Conservation (phyloP, 768 basidiomycete species). For the Lactarius trivialis region DNA sequence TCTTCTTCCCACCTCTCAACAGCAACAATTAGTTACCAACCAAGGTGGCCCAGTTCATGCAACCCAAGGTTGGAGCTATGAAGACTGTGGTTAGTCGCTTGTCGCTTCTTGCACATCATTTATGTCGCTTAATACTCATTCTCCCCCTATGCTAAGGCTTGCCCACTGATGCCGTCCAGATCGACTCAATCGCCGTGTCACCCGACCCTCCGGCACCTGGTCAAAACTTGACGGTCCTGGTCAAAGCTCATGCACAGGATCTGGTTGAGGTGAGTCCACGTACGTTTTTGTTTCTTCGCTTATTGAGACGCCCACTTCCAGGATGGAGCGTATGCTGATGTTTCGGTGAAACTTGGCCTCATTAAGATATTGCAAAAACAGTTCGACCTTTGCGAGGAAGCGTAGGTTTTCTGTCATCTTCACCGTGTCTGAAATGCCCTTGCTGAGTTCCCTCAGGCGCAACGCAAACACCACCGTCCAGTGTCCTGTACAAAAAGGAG, state of each 20-base stretch:
- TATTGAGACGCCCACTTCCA: conserved; percentile 29
- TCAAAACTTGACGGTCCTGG: conserved; percentile 78
- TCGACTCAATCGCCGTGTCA: conserved; percentile 63
- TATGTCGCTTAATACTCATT: conserved; percentile 8
- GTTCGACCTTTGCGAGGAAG: conserved; percentile 91
- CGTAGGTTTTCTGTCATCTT: conserved; percentile 49
- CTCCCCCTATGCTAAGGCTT: conserved; percentile 35
- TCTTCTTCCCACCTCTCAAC: conserved; percentile 17
- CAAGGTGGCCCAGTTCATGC: conserved; percentile 30
- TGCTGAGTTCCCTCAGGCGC: conserved; percentile 39
- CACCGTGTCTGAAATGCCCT: not conserved
- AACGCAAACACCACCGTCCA: conserved; percentile 69
- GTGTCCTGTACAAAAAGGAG: conserved; percentile 75
- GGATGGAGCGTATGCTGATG: conserved; percentile 90
- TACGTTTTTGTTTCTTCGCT: not conserved
- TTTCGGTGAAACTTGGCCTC: conserved; percentile 87
- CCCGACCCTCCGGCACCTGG: conserved; percentile 93
- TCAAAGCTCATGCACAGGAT: conserved; percentile 50
- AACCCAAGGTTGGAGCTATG: conserved; percentile 56
- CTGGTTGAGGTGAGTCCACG: conserved; percentile 52
- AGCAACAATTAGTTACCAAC: conserved; percentile 29
- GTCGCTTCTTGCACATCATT: conserved; percentile 17
- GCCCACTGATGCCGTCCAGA: conserved; percentile 42
- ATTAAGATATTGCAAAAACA: conserved; percentile 79
- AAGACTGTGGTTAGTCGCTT: conserved; percentile 63